Conservation (phyloP, 2,329 filamentous ascomycete species). For the Aspergillus versicolor region DNA sequence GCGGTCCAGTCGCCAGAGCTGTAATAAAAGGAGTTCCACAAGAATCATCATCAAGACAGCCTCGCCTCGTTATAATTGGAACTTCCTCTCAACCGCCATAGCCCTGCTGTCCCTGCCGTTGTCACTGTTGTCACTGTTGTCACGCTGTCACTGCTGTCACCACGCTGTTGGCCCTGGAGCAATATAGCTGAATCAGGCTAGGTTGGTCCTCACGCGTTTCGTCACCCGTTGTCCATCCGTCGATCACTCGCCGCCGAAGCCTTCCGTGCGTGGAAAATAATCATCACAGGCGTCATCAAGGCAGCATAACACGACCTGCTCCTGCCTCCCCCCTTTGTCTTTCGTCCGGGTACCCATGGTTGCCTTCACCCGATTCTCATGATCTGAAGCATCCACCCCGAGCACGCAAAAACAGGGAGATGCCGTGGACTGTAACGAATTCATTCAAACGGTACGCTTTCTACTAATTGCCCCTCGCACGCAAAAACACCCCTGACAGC, state of each 20-base stretch:
- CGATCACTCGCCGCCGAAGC: constrained; percentile 24
- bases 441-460: constrained; percentile 48
- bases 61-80: not conserved
- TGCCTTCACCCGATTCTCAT: constrained; percentile 15
- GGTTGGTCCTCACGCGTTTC: constrained; percentile 26
- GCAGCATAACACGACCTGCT: constrained; percentile 7
- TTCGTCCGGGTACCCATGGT: constrained; percentile 14
- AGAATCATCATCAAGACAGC: constrained; percentile 8
- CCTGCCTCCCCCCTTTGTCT: not conserved
- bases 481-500: constrained; percentile 3
- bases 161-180: not conserved
- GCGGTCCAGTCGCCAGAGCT: not conserved
- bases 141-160: not conserved
- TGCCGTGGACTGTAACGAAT: constrained; percentile 53
- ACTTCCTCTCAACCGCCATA: not conserved
- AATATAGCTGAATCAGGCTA: constrained; percentile 33
- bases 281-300: constrained; percentile 15
- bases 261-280: constrained; percentile 21
- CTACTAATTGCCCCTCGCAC: constrained; percentile 1
- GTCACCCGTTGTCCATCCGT: constrained; percentile 21
- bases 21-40: constrained; percentile 16
- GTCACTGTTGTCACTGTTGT: no score
- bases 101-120: not conserved
- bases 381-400: constrained; percentile 13
- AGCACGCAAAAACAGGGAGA: constrained; percentile 32